Base-by-base conservation (phyloP, 1,139 yeast species). In the Yamadazyma dushanensis region DNA sequence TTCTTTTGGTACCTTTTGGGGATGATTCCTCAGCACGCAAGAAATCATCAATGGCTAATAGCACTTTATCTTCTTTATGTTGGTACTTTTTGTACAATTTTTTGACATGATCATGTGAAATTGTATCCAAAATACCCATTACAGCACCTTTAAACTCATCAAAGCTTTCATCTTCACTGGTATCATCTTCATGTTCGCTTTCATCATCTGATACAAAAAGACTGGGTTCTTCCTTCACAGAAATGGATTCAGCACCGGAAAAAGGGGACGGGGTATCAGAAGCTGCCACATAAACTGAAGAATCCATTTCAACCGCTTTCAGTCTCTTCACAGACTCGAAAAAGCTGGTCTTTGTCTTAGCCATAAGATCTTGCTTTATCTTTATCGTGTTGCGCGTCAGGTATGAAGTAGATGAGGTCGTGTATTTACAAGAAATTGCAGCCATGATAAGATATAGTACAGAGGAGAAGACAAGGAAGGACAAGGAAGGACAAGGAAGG, bases 21-120 rank as follows among this genome's bases (percentile, higher is more conserved):
- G 30, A 30, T 13, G 18, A 9, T 16, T 39, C 41, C 2, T 45
- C 16, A 3, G 53, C 54, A 26, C 43, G 45, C 29, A 63, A 52
- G 35, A 60, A 56, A 31, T 61, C 62, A 28, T 59, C 53, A 8
- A 63, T 45, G 3, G 73, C 66, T 16, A 53, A 45, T 22, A 54
- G 48, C 6, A 63, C 44, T 22, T 51, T 47, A 38, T 62, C 53
- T 1, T 58, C 54, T 11, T 45, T 41, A 20, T 46, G 40, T 31
- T 51, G 45, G 42, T 55, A 57, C 44, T 55, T 58, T 2, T 40
- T 35, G 42, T 50, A 61, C 16, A 67, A 48, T 25, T 46, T 40
- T 2, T 39, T 32, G 18, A 58, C 36, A 2, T 10, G 21, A 2
- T 16, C 8, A 1, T 24, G 34, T 4, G 33, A 14, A 4, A 39